Evolutionary conservation across 2,329 filamentous ascomycete species (phyloP).

Genomic region (Allantophomopsis lycopodina): DNA sequence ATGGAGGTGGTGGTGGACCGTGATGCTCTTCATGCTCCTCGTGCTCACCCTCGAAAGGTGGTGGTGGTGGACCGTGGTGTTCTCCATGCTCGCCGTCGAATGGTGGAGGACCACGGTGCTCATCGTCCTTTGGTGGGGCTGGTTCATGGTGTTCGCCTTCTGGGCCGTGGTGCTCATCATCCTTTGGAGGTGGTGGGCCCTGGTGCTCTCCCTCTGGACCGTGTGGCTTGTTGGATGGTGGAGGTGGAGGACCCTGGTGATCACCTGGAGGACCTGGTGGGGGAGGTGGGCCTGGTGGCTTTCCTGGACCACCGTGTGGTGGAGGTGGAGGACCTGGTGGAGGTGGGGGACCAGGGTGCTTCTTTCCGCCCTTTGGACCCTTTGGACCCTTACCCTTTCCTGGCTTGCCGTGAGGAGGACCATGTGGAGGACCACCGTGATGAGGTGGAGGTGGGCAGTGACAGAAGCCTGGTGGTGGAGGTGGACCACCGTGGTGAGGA

Average conservation of each 20-base stretch:
- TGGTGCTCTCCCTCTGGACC: neutral
- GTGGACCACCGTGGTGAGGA: conserved; percentile 17
- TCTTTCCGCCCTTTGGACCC: too few species aligned
- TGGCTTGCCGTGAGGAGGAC: conserved; percentile 12
- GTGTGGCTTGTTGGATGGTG: too few species aligned
- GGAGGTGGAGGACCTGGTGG: too few species aligned
- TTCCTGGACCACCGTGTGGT: conserved; percentile 1
- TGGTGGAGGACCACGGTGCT: neutral
- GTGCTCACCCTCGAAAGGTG: too few species aligned
- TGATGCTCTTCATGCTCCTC: too few species aligned
- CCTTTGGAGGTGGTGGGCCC: conserved; percentile 1
- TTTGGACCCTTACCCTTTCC: neutral
- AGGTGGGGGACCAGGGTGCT: too few species aligned
- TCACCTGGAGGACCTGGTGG: too few species aligned
- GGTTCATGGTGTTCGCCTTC: conserved; percentile 1
- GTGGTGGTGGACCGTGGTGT: neutral
- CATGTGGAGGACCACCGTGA: conserved; percentile 12
- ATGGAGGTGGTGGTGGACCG: conserved; percentile 1
- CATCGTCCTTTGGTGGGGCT: neutral
- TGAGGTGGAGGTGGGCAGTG: conserved; percentile 5
- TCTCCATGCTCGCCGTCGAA: too few species aligned
- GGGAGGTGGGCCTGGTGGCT: conserved; percentile 8
- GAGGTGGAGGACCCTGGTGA: conserved; percentile 9
- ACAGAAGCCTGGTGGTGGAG: conserved; percentile 6
- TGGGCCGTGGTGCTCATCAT: neutral